Evolutionary conservation across 371 early-diverging fungal species (phyloP), one percentile per base, ranked within the genome.

Genomic region (Funneliformis caledonium): DNA sequence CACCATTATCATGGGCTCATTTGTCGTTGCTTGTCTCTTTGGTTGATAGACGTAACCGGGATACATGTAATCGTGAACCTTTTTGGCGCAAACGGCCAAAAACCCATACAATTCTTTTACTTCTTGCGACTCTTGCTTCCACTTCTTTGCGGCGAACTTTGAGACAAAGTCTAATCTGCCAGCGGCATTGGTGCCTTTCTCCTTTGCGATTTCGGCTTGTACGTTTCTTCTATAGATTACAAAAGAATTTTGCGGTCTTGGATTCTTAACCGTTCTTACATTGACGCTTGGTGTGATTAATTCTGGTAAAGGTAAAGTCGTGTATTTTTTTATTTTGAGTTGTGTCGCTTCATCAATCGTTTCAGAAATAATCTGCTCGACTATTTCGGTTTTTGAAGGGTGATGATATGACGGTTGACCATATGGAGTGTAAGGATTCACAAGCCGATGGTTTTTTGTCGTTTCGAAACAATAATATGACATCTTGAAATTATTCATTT

Each of bases 1-100:
- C 52, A 72, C 72, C 72, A 72, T 72, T 50, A 72, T 72, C 72
- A 72, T 72, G 9, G 72, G 72, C 45, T 65, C 50, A 47, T 48
- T 59, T 22, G 65, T 77, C 4, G 62, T 77, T 10, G 59, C 62
- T 62, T 77, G 59, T 31, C 48, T 43, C 14, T 61, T 79, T 70
- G 79, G 79, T 69, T 79, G 64, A 59, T 69, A 79, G 22, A 52
- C 50, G n/a, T 79, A 79, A 33, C 65, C 79, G 4, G 79, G 79
- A 45, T 64, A 79, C 48, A 79, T 52, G 10, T 37, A 43, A 50
- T 69, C 52, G 60, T 79, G 72, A 56, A 70, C 65, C 37, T 64
- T 64, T 11, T 79, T 69, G 26, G 65, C 79, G 11, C 50, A 50
- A 31, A 16, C n/a, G 4, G 70, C 72, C 4, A 79, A 47, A 11